Evolutionary conservation across 305 asterid species (phyloP).

Genomic region (Fraxinus dipetala): DNA sequence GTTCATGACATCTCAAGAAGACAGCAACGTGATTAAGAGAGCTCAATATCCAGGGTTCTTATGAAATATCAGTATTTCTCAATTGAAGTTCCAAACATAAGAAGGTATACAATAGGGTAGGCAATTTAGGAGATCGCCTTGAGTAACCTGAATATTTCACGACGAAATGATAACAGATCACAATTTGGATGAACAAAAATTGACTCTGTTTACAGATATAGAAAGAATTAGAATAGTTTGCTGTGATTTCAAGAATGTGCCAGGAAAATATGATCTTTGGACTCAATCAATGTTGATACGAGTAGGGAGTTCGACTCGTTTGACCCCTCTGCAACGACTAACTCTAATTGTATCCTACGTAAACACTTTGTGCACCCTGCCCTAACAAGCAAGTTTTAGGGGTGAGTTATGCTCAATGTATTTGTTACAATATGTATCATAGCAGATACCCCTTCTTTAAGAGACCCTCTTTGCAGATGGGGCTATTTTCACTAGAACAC

Average conservation of each 20-base stretch:
- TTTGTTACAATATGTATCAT: too few species aligned
- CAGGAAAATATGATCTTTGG: neutral
- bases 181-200: neutral
- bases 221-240: neutral
- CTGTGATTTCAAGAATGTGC: neutral
- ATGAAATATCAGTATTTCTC: conserved; percentile 52
- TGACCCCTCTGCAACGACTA: conserved; percentile 23
- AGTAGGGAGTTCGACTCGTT: neutral
- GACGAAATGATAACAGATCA: neutral
- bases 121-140: conserved; percentile 68
- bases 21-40: conserved; percentile 41
- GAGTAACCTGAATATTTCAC: neutral
- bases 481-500: too few species aligned
- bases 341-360: too few species aligned
- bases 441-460: too few species aligned
- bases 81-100: conserved; percentile 59
- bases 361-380: too few species aligned
- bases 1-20: conserved; percentile 49
- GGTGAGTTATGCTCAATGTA: too few species aligned
- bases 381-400: too few species aligned
- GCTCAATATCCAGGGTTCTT: conserved; percentile 45
- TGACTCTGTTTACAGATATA: neutral
- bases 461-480: too few species aligned
- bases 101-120: conserved; percentile 69
- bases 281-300: neutral